Evolutionary conservation across 1,284 basidiomycete species (phyloP).

Genomic region (Kalmanozyma brasiliensis): DNA sequence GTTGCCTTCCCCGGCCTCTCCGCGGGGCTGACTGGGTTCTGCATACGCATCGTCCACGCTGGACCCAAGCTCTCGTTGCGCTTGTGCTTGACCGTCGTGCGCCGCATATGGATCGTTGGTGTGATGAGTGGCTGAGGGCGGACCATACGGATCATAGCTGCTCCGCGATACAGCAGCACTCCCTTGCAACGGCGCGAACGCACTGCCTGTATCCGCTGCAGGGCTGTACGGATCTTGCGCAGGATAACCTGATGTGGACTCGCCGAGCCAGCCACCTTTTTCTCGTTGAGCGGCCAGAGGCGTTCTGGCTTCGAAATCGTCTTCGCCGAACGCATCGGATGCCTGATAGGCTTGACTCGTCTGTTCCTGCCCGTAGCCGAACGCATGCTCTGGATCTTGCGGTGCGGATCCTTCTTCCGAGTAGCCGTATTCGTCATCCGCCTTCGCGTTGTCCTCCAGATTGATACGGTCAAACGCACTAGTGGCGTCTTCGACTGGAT

Average conservation of each 20-base stretch:
- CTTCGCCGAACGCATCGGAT: constrained; percentile 8
- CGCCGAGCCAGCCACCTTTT: constrained; percentile 24
- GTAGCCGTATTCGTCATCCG: constrained; percentile 9
- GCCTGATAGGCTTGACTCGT: not conserved
- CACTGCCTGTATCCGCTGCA: constrained; percentile 7
- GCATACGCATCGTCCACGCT: constrained; percentile 7
- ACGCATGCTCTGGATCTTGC: constrained; percentile 6
- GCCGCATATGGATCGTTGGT: constrained; percentile 16
- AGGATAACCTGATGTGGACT: constrained; percentile 1
- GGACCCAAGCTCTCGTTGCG: not conserved
- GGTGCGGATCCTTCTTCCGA: constrained; percentile 9
- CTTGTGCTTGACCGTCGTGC: not conserved
- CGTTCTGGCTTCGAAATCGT: constrained; percentile 26
- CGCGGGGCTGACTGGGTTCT: not conserved
- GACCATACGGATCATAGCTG: constrained; percentile 16
- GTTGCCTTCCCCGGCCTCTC: constrained; percentile 6
- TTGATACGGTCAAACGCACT: constrained; percentile 22
- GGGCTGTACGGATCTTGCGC: constrained; percentile 16
- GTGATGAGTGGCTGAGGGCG: constrained; percentile 9
- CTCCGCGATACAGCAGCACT: constrained; percentile 6
- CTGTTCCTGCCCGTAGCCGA: not conserved
- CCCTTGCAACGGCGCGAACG: constrained; percentile 2
- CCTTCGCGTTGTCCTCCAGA: constrained; percentile 1
- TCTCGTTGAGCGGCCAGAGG: constrained; percentile 23
- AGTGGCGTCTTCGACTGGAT: constrained; percentile 21